These are phyloP conservation scores for Vitis amurensis DNA, from an alignment of 164 flowering plant species.

Conservation along the genomic window DNA sequence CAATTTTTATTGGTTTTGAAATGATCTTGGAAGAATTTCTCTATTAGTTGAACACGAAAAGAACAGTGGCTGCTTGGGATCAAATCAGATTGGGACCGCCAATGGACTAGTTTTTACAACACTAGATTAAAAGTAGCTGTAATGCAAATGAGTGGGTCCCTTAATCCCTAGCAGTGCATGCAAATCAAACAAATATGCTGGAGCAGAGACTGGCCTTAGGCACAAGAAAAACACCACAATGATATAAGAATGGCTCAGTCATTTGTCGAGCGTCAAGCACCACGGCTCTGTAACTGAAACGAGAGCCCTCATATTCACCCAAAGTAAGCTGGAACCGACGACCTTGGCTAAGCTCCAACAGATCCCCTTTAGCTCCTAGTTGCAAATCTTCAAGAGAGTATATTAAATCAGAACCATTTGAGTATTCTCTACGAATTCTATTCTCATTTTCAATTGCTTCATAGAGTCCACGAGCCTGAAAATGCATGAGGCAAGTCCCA, in stretches of 20 bases:
- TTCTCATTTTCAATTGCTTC: constrained; percentile 79
- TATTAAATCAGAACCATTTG: constrained; percentile 53
- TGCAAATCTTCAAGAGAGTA: constrained; percentile 78
- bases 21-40: too few species aligned
- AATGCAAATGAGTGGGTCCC: neutral
- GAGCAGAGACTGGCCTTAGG: constrained; percentile 53
- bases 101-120: too few species aligned
- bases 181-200: constrained; percentile 1
- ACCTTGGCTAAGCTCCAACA: constrained; percentile 55
- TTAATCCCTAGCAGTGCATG: neutral
- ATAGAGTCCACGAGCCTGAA: constrained; percentile 61
- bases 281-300: constrained; percentile 67
- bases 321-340: constrained; percentile 60
- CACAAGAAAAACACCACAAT: constrained; percentile 86
- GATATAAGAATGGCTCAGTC: constrained; percentile 49
- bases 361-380: constrained; percentile 66
- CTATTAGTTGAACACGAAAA: too few species aligned
- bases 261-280: constrained; percentile 70
- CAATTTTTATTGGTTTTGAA: too few species aligned
- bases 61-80: too few species aligned
- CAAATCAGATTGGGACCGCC: too few species aligned
- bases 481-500: constrained; percentile 4
- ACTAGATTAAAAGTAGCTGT: too few species aligned
- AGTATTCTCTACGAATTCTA: constrained; percentile 51
- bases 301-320: constrained; percentile 52